phyloP scores from a whole-genome alignment of 805 yeast species.

The Isabelozyma heimii region DNA sequence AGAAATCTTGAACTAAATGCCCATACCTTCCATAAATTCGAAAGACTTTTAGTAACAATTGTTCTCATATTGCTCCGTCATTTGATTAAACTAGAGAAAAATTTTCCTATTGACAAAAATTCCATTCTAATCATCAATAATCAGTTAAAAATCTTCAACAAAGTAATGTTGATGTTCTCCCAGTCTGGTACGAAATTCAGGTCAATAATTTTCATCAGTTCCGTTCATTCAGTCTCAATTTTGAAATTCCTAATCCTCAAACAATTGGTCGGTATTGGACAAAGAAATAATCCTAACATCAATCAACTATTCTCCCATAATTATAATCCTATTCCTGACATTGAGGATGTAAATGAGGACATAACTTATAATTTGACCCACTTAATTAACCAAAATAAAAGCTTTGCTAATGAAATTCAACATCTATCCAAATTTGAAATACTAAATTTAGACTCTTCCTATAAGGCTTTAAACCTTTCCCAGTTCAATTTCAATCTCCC shows the following conservation, averaged over 20 bases:
- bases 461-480: conserved; percentile 18
- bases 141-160: conserved; percentile 31
- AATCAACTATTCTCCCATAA: background rate
- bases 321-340: background rate
- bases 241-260: conserved; percentile 26
- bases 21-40: conserved; percentile 17
- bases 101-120: background rate
- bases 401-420: conserved; percentile 3
- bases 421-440: conserved; percentile 20
- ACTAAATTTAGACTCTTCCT: conserved; percentile 14
- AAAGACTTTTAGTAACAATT: conserved; percentile 28
- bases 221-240: conserved; percentile 28
- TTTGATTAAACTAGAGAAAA: conserved; percentile 12
- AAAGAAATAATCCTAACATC: background rate
- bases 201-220: conserved; percentile 20
- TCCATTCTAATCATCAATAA: conserved; percentile 20
- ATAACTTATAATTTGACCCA: conserved; percentile 6
- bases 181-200: conserved; percentile 10
- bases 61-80: conserved; percentile 24
- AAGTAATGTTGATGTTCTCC: conserved; percentile 18
- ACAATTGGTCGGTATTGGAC: conserved; percentile 6
- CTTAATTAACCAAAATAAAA: conserved; percentile 1
- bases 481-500: conserved; percentile 7
- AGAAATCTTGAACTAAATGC: conserved; percentile 6
- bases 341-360: conserved; percentile 4